phyloP scores from a whole-genome alignment of 495 filamentous ascomycete species.

The Aspergillus sclerotioniger region DNA sequence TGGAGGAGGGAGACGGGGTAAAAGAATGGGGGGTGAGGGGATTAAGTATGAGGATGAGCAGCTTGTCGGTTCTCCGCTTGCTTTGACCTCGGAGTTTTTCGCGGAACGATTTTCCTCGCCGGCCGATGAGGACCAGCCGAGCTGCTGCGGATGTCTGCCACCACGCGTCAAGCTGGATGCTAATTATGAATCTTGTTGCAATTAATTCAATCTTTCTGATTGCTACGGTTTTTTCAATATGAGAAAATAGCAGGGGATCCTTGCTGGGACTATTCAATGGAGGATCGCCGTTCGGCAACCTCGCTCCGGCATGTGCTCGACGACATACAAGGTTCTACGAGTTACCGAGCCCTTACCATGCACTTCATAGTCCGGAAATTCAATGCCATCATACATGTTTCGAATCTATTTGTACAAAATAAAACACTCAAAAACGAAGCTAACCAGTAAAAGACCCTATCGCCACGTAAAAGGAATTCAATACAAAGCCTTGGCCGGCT shows the following conservation, averaged over 20 bases:
- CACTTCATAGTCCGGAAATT: neutral
- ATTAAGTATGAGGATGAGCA: slow-evolving; percentile 11
- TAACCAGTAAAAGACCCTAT: slow-evolving; percentile 10
- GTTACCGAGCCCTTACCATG: neutral
- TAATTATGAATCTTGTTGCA: neutral
- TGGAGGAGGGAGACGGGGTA: slow-evolving; percentile 21
- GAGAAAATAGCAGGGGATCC: too few relatives aligned
- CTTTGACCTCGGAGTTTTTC: slow-evolving; percentile 28
- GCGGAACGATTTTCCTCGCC: slow-evolving; percentile 21
- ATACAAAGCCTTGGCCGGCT: slow-evolving; percentile 36
- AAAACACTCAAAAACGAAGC: slow-evolving; percentile 12
- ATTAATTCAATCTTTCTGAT: neutral
- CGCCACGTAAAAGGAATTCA: slow-evolving; percentile 21
- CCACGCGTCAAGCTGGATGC: neutral
- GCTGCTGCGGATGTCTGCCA: neutral
- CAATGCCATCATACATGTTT: slow-evolving; percentile 14
- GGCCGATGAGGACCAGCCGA: slow-evolving; percentile 1
- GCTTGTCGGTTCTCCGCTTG: slow-evolving; percentile 27
- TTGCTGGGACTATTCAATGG: too few relatives aligned
- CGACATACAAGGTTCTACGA: neutral
- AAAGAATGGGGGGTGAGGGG: slow-evolving; percentile 17
- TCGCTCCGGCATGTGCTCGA: neutral
- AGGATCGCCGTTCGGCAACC: neutral
- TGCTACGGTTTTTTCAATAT: too few relatives aligned
- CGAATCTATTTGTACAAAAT: slow-evolving; percentile 39